Evolutionary conservation across 1,139 yeast genomes (phyloP), one percentile per base, ranked within the genome.

Genomic region (Torulaspora globosa): DNA sequence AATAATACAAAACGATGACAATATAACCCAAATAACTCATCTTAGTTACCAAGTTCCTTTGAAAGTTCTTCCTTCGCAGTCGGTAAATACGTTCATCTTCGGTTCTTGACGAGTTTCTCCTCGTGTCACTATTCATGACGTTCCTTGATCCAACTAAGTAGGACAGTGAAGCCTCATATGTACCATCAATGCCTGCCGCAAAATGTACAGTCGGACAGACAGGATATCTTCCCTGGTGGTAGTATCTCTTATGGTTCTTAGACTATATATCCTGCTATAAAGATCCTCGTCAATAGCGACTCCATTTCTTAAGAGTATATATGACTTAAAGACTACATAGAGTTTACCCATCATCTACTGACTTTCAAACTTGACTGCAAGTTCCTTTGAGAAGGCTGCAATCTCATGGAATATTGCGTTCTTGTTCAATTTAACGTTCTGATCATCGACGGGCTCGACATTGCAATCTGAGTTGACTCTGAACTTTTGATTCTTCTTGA

Each of bases 401-500:
- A 90, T 82, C 65, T 90, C 96, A 48, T 77, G 76, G 51, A 84
- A 69, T 31, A 87, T 75, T 1, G 92, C 86, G n/a, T 78, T 82
- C 60, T 78, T 82, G 66, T 90, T 88, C 46, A 89, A 70, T 39
- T 70, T 70, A n/a, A 86, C 86, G 26, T 70, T 76, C 32, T 68
- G 70, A 31, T 72, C 71, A 23, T 73, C 78, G 5, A 73, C 67
- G 1, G 96, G 95, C 60, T 76, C 76, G 41, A 83, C 76, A 55
- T 88, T 84, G 57, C 80, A 82, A 21, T 90, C 95, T 53, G 85
- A 69, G 56, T 84, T 87, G 23, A 85, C 95, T 60, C 83, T 82
- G 69, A 89, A 89, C 62, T 81, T 82, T 23, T 57, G 50, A 67
- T 78, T 80, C 49, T 72, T 71, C 39, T 74, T 68, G 51, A 75